A percentile compares a stretch with the other conserved stretches of the same genome.
These are phyloP conservation scores for Pseudogymnoascus sp. DNA, from an alignment of 2,329 filamentous ascomycete species.

Conservation along the genomic window DNA sequence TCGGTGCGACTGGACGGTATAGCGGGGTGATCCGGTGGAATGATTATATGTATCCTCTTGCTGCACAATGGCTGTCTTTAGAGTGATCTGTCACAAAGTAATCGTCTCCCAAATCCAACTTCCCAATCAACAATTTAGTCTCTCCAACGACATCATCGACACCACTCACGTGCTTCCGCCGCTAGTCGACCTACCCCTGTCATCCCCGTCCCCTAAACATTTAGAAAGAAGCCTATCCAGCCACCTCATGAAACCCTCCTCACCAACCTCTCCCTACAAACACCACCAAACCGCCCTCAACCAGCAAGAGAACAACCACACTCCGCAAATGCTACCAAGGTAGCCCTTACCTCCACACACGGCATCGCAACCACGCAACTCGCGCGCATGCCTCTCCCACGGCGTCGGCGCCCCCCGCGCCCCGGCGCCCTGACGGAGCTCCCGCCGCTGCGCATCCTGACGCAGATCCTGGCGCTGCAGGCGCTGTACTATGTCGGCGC, in stretches of 20 bases:
- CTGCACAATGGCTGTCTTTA: background rate
- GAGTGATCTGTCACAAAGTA: background rate
- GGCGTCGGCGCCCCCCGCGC: constrained; percentile 52
- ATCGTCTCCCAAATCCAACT: background rate
- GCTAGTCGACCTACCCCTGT: constrained; percentile 5
- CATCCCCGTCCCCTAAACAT: constrained; percentile 4
- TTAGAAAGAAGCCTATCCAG: background rate
- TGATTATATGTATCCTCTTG: background rate
- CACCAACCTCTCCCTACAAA: background rate
- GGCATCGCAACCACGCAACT: background rate
- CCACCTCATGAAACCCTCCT: background rate
- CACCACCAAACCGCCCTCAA: background rate
- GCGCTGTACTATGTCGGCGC: constrained; percentile 56
- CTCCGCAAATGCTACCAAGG: constrained; percentile 5
- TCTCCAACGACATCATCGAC: background rate
- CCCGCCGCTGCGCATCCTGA: constrained; percentile 57
- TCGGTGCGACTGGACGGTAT: background rate
- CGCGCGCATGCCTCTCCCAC: constrained; percentile 35
- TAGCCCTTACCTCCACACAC: background rate
- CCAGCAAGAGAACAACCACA: background rate
- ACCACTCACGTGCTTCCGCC: background rate
- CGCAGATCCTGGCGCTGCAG: constrained; percentile 59
- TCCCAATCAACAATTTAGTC: background rate
- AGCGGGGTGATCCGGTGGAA: no score
- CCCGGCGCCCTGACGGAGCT: constrained; percentile 60